These are phyloP conservation scores for Neltuma alba DNA, from an alignment of 306 rosid species.

Conservation along the genomic window DNA sequence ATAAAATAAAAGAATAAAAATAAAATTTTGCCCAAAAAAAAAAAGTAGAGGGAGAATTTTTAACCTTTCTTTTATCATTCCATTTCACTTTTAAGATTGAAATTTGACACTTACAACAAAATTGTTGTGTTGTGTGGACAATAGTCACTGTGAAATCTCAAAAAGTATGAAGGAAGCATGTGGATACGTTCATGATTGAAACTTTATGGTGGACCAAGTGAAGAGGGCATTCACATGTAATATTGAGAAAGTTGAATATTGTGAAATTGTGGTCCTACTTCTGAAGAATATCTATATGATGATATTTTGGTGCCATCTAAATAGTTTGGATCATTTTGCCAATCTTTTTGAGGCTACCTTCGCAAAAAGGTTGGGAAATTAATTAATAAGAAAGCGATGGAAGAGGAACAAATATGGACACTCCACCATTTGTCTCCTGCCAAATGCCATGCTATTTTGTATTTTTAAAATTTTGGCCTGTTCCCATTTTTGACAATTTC, in stretches of 20 bases:
- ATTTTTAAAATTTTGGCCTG: conserved; percentile 20
- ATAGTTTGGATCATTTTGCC: background rate
- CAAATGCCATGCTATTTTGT: conserved; percentile 29
- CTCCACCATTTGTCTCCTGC: conserved; percentile 35
- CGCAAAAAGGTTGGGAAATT: conserved; percentile 2
- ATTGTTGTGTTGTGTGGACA: conserved; percentile 13
- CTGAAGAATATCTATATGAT: conserved; percentile 10
- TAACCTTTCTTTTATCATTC: too few species aligned
- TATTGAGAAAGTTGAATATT: conserved; percentile 21
- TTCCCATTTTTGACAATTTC: background rate
- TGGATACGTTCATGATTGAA: conserved; percentile 27
- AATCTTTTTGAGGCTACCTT: background rate
- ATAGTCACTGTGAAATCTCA: conserved; percentile 23
- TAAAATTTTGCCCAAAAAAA: too few species aligned
- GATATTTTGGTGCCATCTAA: conserved; percentile 36
- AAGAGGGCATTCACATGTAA: background rate
- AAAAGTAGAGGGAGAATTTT: too few species aligned
- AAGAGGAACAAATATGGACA: conserved; percentile 33
- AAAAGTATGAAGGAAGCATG: conserved; percentile 3
- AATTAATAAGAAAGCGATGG: conserved; percentile 19
- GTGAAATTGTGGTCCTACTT: conserved; percentile 51
- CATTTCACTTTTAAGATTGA: background rate
- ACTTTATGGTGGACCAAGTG: conserved; percentile 54
- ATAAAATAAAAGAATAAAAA: too few species aligned
- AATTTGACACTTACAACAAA: conserved; percentile 6